phyloP scores from a whole-genome alignment of 305 asterid genomes.

The Fraxinus dipetala region DNA sequence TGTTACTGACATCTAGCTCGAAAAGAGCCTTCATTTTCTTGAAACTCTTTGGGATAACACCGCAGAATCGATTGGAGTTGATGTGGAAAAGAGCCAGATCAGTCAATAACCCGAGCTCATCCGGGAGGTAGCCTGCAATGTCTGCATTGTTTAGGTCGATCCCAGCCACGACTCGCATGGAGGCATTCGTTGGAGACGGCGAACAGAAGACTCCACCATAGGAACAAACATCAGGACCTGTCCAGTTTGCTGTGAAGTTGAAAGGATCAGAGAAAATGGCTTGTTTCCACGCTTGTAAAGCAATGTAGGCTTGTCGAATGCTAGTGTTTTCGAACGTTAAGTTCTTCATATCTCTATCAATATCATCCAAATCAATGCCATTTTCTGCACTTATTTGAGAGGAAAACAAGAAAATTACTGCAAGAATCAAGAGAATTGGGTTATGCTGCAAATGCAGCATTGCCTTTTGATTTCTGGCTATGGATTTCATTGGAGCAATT shows the following conservation, averaged over 20 bases:
- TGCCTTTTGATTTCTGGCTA: neutral
- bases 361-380: conserved; percentile 22
- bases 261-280: conserved; percentile 54
- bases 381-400: conserved; percentile 16
- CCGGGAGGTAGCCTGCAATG: conserved; percentile 71
- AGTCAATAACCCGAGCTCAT: conserved; percentile 64
- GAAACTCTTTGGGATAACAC: conserved; percentile 52
- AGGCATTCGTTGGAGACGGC: conserved; percentile 30
- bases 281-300: conserved; percentile 49
- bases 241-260: conserved; percentile 50
- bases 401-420: neutral
- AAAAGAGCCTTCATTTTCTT: conserved; percentile 44
- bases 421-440: neutral
- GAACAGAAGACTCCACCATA: conserved; percentile 54
- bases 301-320: conserved; percentile 54
- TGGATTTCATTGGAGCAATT: neutral
- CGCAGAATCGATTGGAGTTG: conserved; percentile 73
- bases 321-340: conserved; percentile 43
- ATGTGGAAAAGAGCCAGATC: conserved; percentile 69
- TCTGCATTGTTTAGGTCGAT: conserved; percentile 72
- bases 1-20: conserved; percentile 75
- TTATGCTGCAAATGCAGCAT: conserved; percentile 2
- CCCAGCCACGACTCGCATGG: conserved; percentile 66
- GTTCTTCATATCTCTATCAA: conserved; percentile 8
- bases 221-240: conserved; percentile 41